phyloP scores from a whole-genome alignment of 2,329 filamentous ascomycete species.

The Nakataea oryzae region DNA sequence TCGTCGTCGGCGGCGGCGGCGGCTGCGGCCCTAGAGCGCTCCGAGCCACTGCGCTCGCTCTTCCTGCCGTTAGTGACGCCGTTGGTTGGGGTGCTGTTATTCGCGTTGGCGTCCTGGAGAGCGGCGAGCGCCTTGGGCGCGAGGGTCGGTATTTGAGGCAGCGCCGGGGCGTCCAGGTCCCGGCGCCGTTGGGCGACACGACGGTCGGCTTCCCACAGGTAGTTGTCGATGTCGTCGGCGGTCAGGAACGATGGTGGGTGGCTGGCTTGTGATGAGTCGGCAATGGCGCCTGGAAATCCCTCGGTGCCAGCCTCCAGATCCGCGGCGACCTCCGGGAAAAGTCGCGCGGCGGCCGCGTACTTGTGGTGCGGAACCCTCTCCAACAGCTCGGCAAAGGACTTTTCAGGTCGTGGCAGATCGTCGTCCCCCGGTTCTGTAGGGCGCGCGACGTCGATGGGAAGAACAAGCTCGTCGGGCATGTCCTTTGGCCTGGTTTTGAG shows the following conservation, averaged over 20 bases:
- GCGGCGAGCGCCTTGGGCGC: constrained; percentile 35
- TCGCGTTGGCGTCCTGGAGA: constrained; percentile 8
- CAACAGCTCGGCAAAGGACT: constrained; percentile 36
- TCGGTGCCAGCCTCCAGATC: constrained; percentile 33
- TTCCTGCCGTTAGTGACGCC: constrained; percentile 4
- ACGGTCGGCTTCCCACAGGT: constrained; percentile 55
- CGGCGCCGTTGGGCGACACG: constrained; percentile 31
- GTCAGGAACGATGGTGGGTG: constrained; percentile 58
- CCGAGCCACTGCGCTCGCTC: constrained; percentile 21
- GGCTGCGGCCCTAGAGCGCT: constrained; percentile 23
- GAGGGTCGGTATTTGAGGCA: constrained; percentile 33
- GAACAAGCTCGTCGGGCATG: constrained; percentile 33
- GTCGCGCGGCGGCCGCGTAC: constrained; percentile 46
- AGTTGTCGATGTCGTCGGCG: constrained; percentile 63
- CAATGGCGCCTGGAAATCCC: constrained; percentile 13
- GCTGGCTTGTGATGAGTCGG: constrained; percentile 29
- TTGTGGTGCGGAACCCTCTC: constrained; percentile 39
- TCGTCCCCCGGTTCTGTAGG: constrained; percentile 55
- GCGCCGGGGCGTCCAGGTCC: constrained; percentile 13
- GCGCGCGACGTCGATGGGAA: constrained; percentile 58
- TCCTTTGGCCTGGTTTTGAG: constrained; percentile 20
- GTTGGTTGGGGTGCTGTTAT: constrained; percentile 3
- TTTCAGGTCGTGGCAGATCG: constrained; percentile 41
- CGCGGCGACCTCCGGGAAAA: constrained; percentile 46
- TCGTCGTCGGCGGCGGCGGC: constrained; percentile 22